Conservation (phyloP, 2,329 filamentous ascomycete genomes). For the Sphaerulina vaccinii region DNA sequence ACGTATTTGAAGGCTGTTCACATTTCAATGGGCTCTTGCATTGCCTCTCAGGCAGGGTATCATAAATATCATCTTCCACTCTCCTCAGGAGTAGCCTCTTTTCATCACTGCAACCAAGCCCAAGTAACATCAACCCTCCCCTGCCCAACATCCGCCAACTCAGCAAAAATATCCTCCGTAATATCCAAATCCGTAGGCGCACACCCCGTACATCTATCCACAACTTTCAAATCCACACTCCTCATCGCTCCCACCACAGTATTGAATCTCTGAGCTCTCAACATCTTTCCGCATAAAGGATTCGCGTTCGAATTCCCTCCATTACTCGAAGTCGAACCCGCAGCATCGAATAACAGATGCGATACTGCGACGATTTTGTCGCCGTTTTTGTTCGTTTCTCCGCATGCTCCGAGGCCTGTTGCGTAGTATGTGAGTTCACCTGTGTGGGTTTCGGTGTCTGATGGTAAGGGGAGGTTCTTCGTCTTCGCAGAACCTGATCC, state of each 20-base stretch:
- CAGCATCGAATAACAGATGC: constrained; percentile 61
- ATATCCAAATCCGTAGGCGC: constrained; percentile 51
- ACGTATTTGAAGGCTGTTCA: no score
- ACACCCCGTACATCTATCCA: constrained; percentile 61
- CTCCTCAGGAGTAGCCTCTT: no score
- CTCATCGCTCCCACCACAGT: constrained; percentile 29
- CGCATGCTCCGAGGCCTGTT: constrained; percentile 70
- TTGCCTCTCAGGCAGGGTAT: no score
- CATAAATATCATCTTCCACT: no score
- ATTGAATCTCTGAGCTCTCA: constrained; percentile 56
- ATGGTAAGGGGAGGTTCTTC: constrained; percentile 53
- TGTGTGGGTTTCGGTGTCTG: constrained; percentile 52
- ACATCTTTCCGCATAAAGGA: constrained; percentile 64
- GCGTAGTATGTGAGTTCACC: constrained; percentile 51
- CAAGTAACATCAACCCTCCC: constrained; percentile 36
- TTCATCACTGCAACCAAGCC: constrained; percentile 37
- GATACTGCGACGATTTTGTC: constrained; percentile 64
- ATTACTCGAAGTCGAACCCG: constrained; percentile 9
- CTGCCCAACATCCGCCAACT: constrained; percentile 41
- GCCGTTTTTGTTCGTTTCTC: constrained; percentile 51
- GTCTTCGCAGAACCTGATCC: constrained; percentile 23
- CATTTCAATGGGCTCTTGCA: no score
- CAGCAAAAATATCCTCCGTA: constrained; percentile 49
- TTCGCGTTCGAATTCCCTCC: constrained; percentile 58
- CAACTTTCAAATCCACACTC: constrained; percentile 58